Evolutionary conservation across 768 basidiomycete genomes (phyloP), one percentile per base, ranked within the genome.

Genomic region (Suillus sp.): DNA sequence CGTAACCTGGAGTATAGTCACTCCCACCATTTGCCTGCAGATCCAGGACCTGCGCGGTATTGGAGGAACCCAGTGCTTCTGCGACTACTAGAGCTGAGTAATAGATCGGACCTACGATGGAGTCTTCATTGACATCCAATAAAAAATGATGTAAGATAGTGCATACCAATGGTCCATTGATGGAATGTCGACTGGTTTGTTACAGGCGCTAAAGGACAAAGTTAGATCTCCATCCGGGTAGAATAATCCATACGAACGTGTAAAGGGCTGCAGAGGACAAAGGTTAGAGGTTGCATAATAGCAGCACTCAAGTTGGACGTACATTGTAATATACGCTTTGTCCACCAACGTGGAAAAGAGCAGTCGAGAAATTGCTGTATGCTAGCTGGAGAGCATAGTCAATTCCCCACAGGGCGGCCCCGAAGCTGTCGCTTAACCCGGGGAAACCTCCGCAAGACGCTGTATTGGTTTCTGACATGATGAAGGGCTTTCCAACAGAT

Each of bases 71-170:
- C 37, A 93, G 79, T 4, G 83, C 80, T 72, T 94, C 92, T 1
- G 91, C 84, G 45, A 90, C 78, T 65, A 88, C 80, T 30, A 95
- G 75, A 1, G 87, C 81, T 1, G 92, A 81, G 74, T 93, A 94
- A 77, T 90, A 92, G 51, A 89, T 75, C 0, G 89, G 83, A 3
- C 90, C 55, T 56, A 25, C 10, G 2, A 56, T 25, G 5, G 22
- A 16, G 34, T 20, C 10, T 20, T 32, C 10, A 7, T 53, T n/a
- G 1, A 11, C 11, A 53, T 11, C 2, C 16, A 56, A 7, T 10
- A 22, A 56, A 16, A 56, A 38, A 11, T 56, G 10, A 56, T n/a
- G 11, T 10, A 56, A 25, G 37, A 5, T 27, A 38, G 22, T 18
- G 18, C 22, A 38, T 38, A 56, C 55, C 90, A 43, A 90, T 80